Percentiles rank a stretch among this genome's conserved stretches.
Conservation (phyloP, 192 early-diverging fungal species). For the Coemansia sp. region DNA sequence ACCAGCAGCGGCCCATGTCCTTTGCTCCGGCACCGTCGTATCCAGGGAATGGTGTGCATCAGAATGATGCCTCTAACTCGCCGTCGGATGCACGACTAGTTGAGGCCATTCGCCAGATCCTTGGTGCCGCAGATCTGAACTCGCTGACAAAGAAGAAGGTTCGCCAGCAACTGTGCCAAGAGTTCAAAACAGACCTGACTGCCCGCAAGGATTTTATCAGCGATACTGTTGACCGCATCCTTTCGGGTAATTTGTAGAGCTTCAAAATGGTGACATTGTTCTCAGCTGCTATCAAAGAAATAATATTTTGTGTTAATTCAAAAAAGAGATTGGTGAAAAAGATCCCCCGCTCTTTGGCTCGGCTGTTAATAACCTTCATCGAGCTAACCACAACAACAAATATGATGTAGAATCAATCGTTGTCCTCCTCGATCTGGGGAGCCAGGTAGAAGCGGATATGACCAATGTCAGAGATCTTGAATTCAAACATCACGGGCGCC, state of each 20-base stretch:
- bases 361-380: no score
- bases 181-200: slow-evolving; percentile 68
- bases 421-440: slow-evolving; percentile 5
- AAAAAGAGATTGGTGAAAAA: not conserved
- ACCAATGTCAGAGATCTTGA: slow-evolving; percentile 4
- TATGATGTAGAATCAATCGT: not conserved
- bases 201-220: slow-evolving; percentile 72
- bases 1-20: slow-evolving; percentile 6
- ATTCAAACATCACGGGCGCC: slow-evolving; percentile 42
- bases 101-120: slow-evolving; percentile 62
- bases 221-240: slow-evolving; percentile 54
- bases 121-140: slow-evolving; percentile 69
- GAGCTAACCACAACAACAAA: not conserved
- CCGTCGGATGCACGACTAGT: slow-evolving; percentile 67
- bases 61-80: slow-evolving; percentile 11
- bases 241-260: slow-evolving; percentile 22
- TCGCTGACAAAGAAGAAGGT: slow-evolving; percentile 81
- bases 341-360: not conserved
- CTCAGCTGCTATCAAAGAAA: not conserved
- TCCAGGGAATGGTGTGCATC: slow-evolving; percentile 24
- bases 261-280: no score
- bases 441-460: slow-evolving; percentile 7
- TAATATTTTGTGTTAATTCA: not conserved
- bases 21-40: slow-evolving; percentile 3
- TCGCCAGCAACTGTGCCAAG: slow-evolving; percentile 63